Percentiles rank a stretch among this genome's conserved stretches.
These are phyloP conservation scores for Carex pumila DNA, from an alignment of 176 grass and related monocot genomes.

Conservation along the genomic window DNA sequence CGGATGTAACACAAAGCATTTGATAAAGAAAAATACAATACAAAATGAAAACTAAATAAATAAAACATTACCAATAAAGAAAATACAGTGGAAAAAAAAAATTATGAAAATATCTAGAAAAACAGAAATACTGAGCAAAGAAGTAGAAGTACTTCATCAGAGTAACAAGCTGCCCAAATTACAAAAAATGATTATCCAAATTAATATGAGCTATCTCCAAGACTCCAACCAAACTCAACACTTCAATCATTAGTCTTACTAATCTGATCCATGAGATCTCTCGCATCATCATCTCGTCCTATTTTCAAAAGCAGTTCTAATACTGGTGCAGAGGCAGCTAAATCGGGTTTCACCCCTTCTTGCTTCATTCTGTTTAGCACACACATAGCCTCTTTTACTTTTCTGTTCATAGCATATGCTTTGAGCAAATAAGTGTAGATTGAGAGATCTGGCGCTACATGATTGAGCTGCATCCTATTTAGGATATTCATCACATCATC, in stretches of 20 bases:
- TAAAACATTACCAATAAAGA: no score
- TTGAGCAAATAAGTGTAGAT: not conserved
- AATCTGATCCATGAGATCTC: not conserved
- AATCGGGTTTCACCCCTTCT: not conserved
- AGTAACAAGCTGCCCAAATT: no score
- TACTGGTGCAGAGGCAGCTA: not conserved
- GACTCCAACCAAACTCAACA: no score
- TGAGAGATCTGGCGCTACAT: not conserved
- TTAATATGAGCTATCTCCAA: not conserved
- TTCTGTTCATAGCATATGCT: not conserved
- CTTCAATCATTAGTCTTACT: not conserved
- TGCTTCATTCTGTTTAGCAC: slow-evolving; percentile 5
- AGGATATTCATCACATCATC: not conserved
- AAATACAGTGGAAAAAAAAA: no score
- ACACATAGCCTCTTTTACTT: slow-evolving; percentile 20
- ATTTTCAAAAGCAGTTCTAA: not conserved
- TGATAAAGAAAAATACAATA: no score
- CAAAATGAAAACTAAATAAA: no score
- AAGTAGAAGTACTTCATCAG: no score
- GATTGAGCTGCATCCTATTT: not conserved
- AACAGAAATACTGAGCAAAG: no score
- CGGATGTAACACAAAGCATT: no score
- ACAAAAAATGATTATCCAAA: no score
- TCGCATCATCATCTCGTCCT: not conserved
- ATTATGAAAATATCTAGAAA: no score